Base-by-base conservation (phyloP, 805 yeast species). In the Wickerhamiella kurtzmanii region DNA sequence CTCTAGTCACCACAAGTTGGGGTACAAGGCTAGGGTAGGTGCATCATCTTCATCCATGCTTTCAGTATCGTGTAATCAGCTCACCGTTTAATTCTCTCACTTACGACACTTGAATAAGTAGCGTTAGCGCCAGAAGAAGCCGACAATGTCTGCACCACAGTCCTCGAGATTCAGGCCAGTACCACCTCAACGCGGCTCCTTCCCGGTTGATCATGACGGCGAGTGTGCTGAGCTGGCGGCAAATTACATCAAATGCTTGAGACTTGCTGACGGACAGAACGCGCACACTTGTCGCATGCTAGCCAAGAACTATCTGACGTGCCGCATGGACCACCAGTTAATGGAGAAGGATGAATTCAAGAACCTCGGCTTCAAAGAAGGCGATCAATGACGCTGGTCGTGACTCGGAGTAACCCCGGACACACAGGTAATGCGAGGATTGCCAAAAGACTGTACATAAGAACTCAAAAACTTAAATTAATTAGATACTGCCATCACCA, bases 161-260 rank as follows among this genome's bases (percentile, higher is more conserved):
- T 60, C 58, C 2, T 59, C 62, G 9, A 45, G 49, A 9, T 56
- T 60, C 41, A 47, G 63, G 48, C 95, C 96, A 8, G 81, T 89
- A 0, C 95, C 98, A 19, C 98, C 98, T 2, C 95, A 89, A 54
- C 69, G 96, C 54, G 98, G 98, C 0, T 85, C 97, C 0, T 89
- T 89, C 64, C 98, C 97, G 0, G 68, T 89, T 41, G 98, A 89
- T 59, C 98, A 89, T 59, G 79, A 75, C 50, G 74, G 74, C 5
- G 97, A 92, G 53, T 89, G 97, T 60, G 76, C 78, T 19, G 69
- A 70, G 19, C 74, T 77, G 48, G 92, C 88, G 92, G 61, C 71
- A 40, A 75, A 74, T 42, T 89, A 89, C 60, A 67, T 89, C 52
- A 67, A 76, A 42, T 89, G 98, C 65, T 67, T 89, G 64, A 80